Evolutionary conservation across 2,329 filamentous ascomycete species (phyloP), one percentile per base, ranked within the genome.

Genomic region (Stachybotrys elegans): DNA sequence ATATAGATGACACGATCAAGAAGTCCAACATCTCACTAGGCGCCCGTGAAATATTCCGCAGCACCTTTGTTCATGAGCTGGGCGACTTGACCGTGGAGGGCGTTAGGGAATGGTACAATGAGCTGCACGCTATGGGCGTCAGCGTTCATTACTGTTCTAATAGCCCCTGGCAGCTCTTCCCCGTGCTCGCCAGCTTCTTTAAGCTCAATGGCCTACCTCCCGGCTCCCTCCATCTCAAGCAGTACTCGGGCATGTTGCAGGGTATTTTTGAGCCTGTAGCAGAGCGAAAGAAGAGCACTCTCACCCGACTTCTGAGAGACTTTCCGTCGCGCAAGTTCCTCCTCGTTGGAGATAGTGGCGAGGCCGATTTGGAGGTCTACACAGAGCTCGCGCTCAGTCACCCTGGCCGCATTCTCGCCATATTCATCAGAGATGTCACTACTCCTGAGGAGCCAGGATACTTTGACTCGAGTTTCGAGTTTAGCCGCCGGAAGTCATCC

Each of bases 91-190:
- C 83, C 0, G 82, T 98, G 19, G 84, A 90, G 14, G 93, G 93
- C 3, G 91, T 97, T 17, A 79, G 75, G 46, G 88, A 94, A 49
- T 97, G 93, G 92, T 98, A 97, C 60, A 81, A 73, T 27, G 74
- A 74, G 17, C 75, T 98, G 67, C 77, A 86, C 31, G 73, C 82
- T 17, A 81, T 92, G 69, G 90, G 91, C 16, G 92, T 97, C 20
- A 81, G 83, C 55, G 78, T 98, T 42, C 94, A 98, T 61, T 98
- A 98, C 63, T 94, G 95, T 51, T 98, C 93, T n/a, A 98, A 98
- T 65, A 95, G 92, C 41, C 93, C 93, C 1, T 98, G 94, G 94
- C 94, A 98, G 62, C 76, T 98, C 6, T 98, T 88, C 56, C 93
- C 93, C 0, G 81, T 97, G 3, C 71, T 98, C 11, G 85, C 88